A percentile compares a stretch with the other conserved stretches of the same genome.
phyloP scores from a whole-genome alignment of 306 rosid species.

The Pterocarpus macrocarpus region DNA sequence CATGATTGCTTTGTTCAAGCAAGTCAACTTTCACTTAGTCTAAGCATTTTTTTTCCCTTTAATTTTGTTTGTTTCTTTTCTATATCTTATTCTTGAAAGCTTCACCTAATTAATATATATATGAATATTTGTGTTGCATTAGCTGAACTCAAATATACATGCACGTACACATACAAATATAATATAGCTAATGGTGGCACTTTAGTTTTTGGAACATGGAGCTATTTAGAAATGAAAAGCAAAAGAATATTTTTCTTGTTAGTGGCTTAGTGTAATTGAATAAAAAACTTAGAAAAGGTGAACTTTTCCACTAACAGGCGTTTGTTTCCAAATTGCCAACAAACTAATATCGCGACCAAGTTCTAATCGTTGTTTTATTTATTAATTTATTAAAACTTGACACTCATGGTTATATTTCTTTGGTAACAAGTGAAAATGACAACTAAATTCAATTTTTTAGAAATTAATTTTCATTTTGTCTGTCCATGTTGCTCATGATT shows the following conservation, averaged over 20 bases:
- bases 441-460: too few relatives aligned
- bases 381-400: neutral
- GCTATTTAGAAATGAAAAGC: neutral
- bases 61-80: neutral
- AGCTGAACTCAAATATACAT: neutral
- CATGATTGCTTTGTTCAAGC: constrained; percentile 91
- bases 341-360: neutral
- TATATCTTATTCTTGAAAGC: neutral
- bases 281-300: neutral
- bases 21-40: constrained; percentile 47
- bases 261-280: neutral
- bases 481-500: neutral
- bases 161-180: neutral
- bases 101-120: too few relatives aligned
- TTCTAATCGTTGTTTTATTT: neutral
- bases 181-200: too few relatives aligned
- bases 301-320: constrained; percentile 11
- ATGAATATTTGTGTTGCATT: too few relatives aligned
- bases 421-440: neutral
- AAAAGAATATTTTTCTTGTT: neutral
- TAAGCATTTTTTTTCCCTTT: neutral
- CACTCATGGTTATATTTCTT: neutral
- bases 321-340: neutral
- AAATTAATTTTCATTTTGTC: neutral
- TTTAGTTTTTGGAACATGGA: neutral